These are phyloP conservation scores for Waltiozyma sp. DNA, from an alignment of 1,139 yeast genomes.

Conservation along the genomic window DNA sequence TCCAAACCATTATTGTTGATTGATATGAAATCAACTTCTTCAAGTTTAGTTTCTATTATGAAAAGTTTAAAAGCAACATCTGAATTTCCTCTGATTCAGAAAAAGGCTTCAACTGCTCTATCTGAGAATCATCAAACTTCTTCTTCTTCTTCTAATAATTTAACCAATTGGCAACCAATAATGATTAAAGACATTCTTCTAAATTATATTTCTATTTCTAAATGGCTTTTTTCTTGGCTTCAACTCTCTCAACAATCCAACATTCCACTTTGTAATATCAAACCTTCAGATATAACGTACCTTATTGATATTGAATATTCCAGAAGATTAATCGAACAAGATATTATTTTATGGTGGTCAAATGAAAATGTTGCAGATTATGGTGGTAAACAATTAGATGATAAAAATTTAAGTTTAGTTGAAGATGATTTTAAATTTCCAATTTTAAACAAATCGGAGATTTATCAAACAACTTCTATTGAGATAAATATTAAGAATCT, in stretches of 20 bases:
- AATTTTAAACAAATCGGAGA: conserved; percentile 65
- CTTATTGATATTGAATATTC: conserved; percentile 84
- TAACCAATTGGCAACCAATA: conserved; percentile 72
- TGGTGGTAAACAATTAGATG: conserved; percentile 49
- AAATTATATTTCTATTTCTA: conserved; percentile 63
- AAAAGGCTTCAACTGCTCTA: conserved; percentile 54
- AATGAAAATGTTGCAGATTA: conserved; percentile 70
- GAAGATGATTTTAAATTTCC: conserved; percentile 54
- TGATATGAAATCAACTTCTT: conserved; percentile 41
- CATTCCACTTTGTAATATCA: conserved; percentile 79
- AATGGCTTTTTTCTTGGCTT: conserved; percentile 62
- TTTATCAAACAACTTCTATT: conserved; percentile 67
- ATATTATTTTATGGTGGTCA: conserved; percentile 91
- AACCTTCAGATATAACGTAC: conserved; percentile 63
- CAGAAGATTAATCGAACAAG: conserved; percentile 51
- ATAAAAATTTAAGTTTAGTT: conserved; percentile 39
- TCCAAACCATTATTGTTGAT: conserved; percentile 56
- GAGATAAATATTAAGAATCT: conserved; percentile 74
- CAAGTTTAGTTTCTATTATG: conserved; percentile 37
- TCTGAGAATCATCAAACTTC: neutral
- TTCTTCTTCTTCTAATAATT: too few species aligned
- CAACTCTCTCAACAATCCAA: conserved; percentile 61
- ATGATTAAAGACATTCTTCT: conserved; percentile 59
- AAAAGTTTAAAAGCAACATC: conserved; percentile 32
- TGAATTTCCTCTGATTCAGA: conserved; percentile 57